Conservation (phyloP, 768 basidiomycete species). For the Rhizopogon vulgaris region DNA sequence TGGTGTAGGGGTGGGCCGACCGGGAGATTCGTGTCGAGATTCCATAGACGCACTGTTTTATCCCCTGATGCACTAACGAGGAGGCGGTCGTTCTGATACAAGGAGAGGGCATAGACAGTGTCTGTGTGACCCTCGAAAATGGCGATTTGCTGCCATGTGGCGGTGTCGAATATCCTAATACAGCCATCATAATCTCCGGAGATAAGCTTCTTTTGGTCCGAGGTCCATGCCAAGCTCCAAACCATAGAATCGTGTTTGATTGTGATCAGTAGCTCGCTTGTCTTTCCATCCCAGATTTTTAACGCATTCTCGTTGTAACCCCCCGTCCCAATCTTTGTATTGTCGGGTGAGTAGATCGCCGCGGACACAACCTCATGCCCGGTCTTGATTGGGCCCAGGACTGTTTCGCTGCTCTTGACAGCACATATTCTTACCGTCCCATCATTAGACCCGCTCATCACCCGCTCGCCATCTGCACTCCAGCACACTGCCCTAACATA, state of each 20-base stretch:
- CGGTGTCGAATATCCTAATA: neutral
- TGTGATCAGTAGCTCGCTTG: neutral
- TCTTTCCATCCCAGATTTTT: neutral
- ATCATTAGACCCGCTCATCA: neutral
- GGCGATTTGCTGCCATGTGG: neutral
- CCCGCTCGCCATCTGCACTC: neutral
- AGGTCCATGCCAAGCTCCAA: neutral
- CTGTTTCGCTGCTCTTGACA: too few species aligned
- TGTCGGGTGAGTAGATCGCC: neutral
- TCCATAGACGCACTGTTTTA: neutral
- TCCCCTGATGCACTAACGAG: neutral
- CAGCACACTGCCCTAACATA: neutral
- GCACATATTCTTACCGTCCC: too few species aligned
- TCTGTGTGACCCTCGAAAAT: neutral
- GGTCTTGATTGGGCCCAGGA: too few species aligned
- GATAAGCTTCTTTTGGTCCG: neutral
- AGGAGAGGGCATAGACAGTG: too few species aligned
- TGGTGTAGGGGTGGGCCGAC: neutral
- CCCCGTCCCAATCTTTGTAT: neutral
- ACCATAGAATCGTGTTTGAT: neutral
- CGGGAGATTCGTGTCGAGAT: neutral
- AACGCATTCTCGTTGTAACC: neutral
- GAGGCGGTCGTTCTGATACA: neutral
- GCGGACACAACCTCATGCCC: too few species aligned
- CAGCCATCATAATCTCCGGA: neutral